Evolutionary conservation across 1,139 yeast species (phyloP).

Genomic region (Zygosaccharomyces pseudobailii): DNA sequence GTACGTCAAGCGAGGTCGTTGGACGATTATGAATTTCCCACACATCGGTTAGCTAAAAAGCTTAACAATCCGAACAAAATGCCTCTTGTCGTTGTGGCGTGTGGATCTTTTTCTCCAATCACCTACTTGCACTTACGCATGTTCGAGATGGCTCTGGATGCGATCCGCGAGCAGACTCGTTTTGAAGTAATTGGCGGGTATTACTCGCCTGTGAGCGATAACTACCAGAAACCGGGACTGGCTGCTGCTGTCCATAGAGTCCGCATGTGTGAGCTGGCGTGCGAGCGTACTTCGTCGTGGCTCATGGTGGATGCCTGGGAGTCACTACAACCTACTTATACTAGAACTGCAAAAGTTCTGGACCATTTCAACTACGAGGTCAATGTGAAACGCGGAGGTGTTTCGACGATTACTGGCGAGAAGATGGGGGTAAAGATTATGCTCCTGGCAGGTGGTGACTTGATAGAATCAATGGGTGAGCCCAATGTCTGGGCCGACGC

Average conservation of each 20-base stretch:
- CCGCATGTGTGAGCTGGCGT: conserved; percentile 95
- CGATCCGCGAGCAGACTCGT: conserved; percentile 86
- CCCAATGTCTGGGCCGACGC: conserved; percentile 98
- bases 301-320: conserved; percentile 99
- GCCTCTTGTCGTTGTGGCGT: conserved; percentile 92
- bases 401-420: conserved; percentile 66
- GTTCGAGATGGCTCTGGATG: conserved; percentile 98
- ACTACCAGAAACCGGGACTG: conserved; percentile 87
- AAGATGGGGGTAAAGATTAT: conserved; percentile 86
- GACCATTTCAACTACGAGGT: conserved; percentile 97
- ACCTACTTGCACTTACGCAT: conserved; percentile 90
- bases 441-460: conserved; percentile 96
- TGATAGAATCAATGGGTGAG: conserved; percentile 98
- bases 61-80: conserved; percentile 71
- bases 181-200: conserved; percentile 96
- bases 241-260: conserved; percentile 89
- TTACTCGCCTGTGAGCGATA: conserved; percentile 95
- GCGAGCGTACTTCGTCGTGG: conserved; percentile 96
- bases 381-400: conserved; percentile 84
- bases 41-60: conserved; percentile 72
- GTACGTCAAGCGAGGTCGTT: conserved; percentile 75
- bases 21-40: conserved; percentile 71
- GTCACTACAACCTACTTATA: conserved; percentile 82
- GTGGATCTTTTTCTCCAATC: conserved; percentile 95
- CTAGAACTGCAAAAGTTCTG: conserved; percentile 89